Evolutionary conservation across 805 yeast species (phyloP), one percentile per base, ranked within the genome.

Genomic region (Komagataella kurtzmanii): DNA sequence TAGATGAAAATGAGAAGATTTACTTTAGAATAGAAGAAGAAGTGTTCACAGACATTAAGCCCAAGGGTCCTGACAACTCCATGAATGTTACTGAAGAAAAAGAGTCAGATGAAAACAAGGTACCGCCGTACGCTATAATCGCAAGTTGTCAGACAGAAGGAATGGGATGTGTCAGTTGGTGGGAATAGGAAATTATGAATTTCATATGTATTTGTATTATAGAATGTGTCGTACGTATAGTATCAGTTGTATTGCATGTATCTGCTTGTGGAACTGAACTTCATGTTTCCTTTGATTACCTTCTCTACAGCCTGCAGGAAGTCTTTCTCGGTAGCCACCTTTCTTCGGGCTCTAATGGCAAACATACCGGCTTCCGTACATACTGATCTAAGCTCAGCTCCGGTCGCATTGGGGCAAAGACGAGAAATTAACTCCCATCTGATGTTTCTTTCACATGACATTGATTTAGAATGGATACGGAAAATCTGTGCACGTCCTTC

Each of bases 291-390:
- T 77, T 91, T 93, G 64, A 93, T 93, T 54, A 93, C 99, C 75
- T 93, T 93, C 62, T 93, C 99, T 48, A 93, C 99, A 40, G 99
- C 96, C 59, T 91, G 89, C 61, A 93, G 74, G 76, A 93, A 93
- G 68, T 93, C 99, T 75, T 93, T 93, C 67, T 93, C 99, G 24
- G 95, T 85, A 44, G 99, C 98, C 46, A 93, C 97, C 74, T 93
- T 93, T 73, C 99, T 80, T 70, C 99, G 82, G 17, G 98, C 97
- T 62, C 99, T 81, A 52, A 93, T 93, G 47, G 99, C 99, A 75
- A 90, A 93, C 99, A 93, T 93, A 61, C 99, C 99, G 3, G 99
- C 99, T 69, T 93, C 99, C 1, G 99, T 93, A 69, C 99, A 93
- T 17, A 93, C 99, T 6, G 98, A 91, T 65, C 99, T 83, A 61